These are phyloP conservation scores for Pilobolus umbonatus DNA, from an alignment of 192 early-diverging fungal species.

Conservation along the genomic window DNA sequence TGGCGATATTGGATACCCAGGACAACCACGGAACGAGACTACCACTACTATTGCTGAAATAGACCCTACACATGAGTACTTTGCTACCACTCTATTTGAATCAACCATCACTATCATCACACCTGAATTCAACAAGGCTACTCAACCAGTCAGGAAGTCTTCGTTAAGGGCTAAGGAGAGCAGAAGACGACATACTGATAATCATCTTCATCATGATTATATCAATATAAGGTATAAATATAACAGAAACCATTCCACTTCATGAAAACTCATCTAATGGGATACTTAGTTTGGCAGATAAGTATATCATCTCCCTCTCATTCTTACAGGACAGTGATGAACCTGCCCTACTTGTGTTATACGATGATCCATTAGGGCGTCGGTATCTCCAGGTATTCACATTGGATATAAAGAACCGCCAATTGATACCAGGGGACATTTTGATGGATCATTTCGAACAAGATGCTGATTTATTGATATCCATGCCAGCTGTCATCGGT, in stretches of 20 bases:
- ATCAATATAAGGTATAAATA: slow-evolving; percentile 8
- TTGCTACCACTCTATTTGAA: slow-evolving; percentile 14
- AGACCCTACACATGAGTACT: slow-evolving; percentile 9
- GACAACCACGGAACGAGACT: slow-evolving; percentile 41
- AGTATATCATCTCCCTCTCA: slow-evolving; percentile 41
- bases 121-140: background rate
- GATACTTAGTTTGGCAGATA: slow-evolving; percentile 16
- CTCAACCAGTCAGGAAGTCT: background rate
- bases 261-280: background rate
- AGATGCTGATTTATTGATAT: slow-evolving; percentile 50
- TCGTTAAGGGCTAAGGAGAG: slow-evolving; percentile 4
- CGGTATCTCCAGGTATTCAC: slow-evolving; percentile 58
- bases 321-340: slow-evolving; percentile 40
- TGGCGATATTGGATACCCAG: slow-evolving; percentile 42
- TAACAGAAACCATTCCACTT: background rate
- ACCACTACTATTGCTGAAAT: background rate
- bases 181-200: slow-evolving; percentile 4
- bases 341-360: slow-evolving; percentile 55
- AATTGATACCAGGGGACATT: slow-evolving; percentile 33
- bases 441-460: slow-evolving; percentile 37
- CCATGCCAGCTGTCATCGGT: slow-evolving; percentile 52
- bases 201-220: slow-evolving; percentile 7
- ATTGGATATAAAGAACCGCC: slow-evolving; percentile 43
- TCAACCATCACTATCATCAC: slow-evolving; percentile 12
- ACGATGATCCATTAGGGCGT: slow-evolving; percentile 52